Percentiles rank a stretch among this genome's conserved stretches.
Conservation (phyloP, 148 eudicot species). For the Persicaria maculosa region DNA sequence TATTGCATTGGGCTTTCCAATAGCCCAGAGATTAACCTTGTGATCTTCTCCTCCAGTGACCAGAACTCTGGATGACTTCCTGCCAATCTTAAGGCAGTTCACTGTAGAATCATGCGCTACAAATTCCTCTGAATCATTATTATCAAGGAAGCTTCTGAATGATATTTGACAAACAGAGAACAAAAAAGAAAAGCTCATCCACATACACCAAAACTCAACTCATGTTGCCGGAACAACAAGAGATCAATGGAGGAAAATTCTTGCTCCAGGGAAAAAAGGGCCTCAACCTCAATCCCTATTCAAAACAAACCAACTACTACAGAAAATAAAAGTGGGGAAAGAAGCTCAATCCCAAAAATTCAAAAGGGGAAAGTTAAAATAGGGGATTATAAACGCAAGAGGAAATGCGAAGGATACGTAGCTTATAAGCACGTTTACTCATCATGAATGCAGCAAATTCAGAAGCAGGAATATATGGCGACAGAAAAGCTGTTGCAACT, state of each 20-base stretch:
- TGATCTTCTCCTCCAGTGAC: slow-evolving; percentile 99
- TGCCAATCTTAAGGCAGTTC: slow-evolving; percentile 90
- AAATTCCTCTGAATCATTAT: slow-evolving; percentile 67
- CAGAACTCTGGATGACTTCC: slow-evolving; percentile 90
- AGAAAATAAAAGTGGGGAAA: neutral
- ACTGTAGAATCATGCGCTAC: slow-evolving; percentile 90
- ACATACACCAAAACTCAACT: neutral
- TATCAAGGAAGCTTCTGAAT: slow-evolving; percentile 31
- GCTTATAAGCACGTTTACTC: slow-evolving; percentile 95
- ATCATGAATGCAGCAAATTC: slow-evolving; percentile 30
- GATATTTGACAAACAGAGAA: neutral
- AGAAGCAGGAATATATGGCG: neutral
- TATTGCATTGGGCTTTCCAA: slow-evolving; percentile 96
- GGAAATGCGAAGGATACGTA: slow-evolving; percentile 73
- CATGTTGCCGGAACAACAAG: too few species aligned
- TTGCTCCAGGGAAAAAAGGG: too few species aligned
- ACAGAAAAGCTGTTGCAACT: slow-evolving; percentile 3
- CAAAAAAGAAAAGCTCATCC: neutral
- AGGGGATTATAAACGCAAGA: neutral
- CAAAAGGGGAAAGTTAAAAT: neutral
- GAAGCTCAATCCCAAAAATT: neutral
- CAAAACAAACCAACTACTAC: neutral
- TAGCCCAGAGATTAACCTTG: slow-evolving; percentile 98
- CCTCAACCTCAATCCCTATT: neutral
- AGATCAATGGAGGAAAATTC: too few species aligned